Conservation (phyloP, 2,329 filamentous ascomycete species). For the Penicillium sumatraense region DNA sequence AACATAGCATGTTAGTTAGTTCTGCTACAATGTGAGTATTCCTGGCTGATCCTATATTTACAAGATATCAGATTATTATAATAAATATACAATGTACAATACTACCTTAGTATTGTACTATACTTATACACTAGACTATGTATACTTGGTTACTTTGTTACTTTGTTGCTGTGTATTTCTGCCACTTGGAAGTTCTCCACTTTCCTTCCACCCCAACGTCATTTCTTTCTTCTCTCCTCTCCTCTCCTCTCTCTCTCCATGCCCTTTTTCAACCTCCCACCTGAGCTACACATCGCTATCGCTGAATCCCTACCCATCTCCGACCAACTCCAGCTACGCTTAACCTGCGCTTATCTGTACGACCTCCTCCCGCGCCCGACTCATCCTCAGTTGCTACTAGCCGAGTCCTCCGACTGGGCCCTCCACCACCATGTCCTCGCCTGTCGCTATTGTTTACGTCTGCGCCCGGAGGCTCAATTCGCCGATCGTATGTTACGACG, state of each 20-base stretch:
- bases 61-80: too few species aligned
- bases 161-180: background rate
- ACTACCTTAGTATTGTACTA: too few species aligned
- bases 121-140: too few species aligned
- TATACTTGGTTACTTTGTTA: too few species aligned
- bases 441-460: constrained; percentile 35
- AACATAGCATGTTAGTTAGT: too few species aligned
- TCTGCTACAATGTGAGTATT: too few species aligned
- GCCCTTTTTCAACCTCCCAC: constrained; percentile 31
- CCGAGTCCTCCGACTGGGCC: constrained; percentile 28
- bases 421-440: constrained; percentile 24
- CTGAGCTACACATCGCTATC: constrained; percentile 37
- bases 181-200: background rate
- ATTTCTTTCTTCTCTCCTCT: background rate
- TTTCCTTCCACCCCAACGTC: background rate
- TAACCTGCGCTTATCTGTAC: constrained; percentile 34
- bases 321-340: constrained; percentile 29
- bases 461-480: constrained; percentile 26
- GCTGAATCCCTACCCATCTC: constrained; percentile 28
- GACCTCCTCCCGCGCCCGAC: constrained; percentile 23
- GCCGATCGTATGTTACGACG: constrained; percentile 33
- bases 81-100: too few species aligned
- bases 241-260: background rate
- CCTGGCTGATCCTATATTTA: too few species aligned
- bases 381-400: constrained; percentile 28